phyloP scores from a whole-genome alignment of 2,329 filamentous ascomycete genomes.

The Stagonosporopsis cucurbitacearum region DNA sequence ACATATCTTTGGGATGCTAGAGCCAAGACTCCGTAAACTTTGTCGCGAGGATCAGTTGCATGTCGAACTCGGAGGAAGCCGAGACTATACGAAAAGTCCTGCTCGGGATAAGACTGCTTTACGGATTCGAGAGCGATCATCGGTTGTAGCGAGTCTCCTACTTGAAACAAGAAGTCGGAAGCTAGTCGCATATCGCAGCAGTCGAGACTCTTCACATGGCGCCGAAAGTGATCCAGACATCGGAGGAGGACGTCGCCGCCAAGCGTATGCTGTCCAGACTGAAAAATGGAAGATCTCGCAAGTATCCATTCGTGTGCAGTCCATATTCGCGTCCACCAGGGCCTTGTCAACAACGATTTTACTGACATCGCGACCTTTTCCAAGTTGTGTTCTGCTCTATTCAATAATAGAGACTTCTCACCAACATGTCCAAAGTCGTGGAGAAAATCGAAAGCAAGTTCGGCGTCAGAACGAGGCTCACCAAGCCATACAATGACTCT shows the following conservation, averaged over 20 bases:
- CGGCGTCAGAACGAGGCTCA: constrained; percentile 4
- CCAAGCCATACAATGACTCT: constrained; percentile 14
- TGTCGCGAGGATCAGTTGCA: constrained; percentile 9
- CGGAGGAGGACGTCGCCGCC: constrained; percentile 1
- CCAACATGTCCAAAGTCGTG: not conserved
- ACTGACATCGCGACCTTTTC: constrained; percentile 9
- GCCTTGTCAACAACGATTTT: constrained; percentile 1
- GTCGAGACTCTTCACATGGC: constrained; percentile 2
- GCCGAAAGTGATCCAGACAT: constrained; percentile 2
- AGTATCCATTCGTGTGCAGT: constrained; percentile 15
- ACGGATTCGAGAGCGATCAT: constrained; percentile 3
- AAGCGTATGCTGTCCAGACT: constrained; percentile 5
- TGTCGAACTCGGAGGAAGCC: constrained; percentile 7
- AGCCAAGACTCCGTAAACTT: constrained; percentile 7
- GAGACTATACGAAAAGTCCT: constrained; percentile 10
- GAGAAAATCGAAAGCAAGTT: constrained; percentile 7
- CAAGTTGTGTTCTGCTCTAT: not conserved
- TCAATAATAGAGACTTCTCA: not conserved
- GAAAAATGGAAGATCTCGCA: not conserved
- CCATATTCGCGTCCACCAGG: constrained; percentile 13
- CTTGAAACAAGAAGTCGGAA: constrained; percentile 10
- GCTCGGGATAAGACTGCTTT: not conserved
- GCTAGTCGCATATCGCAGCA: constrained; percentile 9
- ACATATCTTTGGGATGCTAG: not conserved
- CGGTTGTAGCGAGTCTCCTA: constrained; percentile 9